phyloP scores from a whole-genome alignment of 2,329 filamentous ascomycete species.

The Aspergillus sclerotialis region DNA sequence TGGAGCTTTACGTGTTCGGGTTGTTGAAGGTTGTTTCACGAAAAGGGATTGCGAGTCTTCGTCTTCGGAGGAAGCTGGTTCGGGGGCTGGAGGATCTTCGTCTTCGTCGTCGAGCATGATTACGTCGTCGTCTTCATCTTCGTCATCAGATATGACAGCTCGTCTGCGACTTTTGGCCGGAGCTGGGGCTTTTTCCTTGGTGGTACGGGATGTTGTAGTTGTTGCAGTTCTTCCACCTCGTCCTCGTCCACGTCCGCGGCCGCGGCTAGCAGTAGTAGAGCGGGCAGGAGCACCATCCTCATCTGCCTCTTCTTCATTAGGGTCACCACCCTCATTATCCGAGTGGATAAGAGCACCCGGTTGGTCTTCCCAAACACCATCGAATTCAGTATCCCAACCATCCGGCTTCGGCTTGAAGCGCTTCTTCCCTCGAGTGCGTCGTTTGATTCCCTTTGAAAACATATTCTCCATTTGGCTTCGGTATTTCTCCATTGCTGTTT shows the following conservation, averaged over 20 bases:
- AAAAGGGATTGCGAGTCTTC: slow-evolving; percentile 36
- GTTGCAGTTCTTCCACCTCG: slow-evolving; percentile 38
- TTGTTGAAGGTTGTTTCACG: slow-evolving; percentile 31
- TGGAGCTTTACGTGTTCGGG: slow-evolving; percentile 8
- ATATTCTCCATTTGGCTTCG: slow-evolving; percentile 62
- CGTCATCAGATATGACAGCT: slow-evolving; percentile 31
- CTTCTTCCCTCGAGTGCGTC: slow-evolving; percentile 45
- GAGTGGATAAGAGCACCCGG: slow-evolving; percentile 56
- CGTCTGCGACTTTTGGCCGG: slow-evolving; percentile 20
- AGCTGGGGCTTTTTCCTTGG: slow-evolving; percentile 16
- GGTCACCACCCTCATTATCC: slow-evolving; percentile 44
- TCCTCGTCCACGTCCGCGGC: slow-evolving; percentile 42
- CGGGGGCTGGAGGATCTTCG: slow-evolving; percentile 14
- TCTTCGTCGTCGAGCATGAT: slow-evolving; percentile 32
- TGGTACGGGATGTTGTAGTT: slow-evolving; percentile 27
- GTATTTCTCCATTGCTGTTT: slow-evolving; percentile 66
- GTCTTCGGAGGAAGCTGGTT: slow-evolving; percentile 22
- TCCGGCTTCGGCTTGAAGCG: slow-evolving; percentile 69
- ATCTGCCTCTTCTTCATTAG: slow-evolving; percentile 38
- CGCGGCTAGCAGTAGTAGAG: slow-evolving; percentile 34
- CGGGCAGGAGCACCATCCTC: slow-evolving; percentile 38
- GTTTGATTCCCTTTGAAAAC: slow-evolving; percentile 60
- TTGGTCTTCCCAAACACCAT: slow-evolving; percentile 79
- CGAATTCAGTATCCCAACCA: slow-evolving; percentile 81
- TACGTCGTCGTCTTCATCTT: slow-evolving; percentile 31